Evolutionary conservation across 2,329 filamentous ascomycete species (phyloP).

Genomic region (Alternaria solani): DNA sequence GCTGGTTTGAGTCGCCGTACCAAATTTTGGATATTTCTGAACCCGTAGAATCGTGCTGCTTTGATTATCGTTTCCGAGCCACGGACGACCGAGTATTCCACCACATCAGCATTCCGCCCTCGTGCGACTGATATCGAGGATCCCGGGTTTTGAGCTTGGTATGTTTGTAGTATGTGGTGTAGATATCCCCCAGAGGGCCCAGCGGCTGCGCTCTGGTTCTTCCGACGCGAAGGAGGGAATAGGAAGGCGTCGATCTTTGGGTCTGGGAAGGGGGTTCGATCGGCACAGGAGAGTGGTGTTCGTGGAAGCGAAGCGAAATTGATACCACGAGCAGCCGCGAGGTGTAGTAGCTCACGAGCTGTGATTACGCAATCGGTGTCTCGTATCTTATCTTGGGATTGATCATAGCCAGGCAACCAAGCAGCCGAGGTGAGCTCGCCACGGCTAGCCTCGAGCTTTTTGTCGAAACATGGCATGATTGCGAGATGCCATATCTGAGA

Average conservation of each 20-base stretch:
- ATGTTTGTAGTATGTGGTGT: conserved; percentile 80
- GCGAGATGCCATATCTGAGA: conserved; percentile 92
- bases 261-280: conserved; percentile 74
- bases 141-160: conserved; percentile 74
- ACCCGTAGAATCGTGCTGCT: conserved; percentile 88
- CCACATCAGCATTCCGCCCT: conserved; percentile 89
- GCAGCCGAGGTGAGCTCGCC: conserved; percentile 85
- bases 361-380: conserved; percentile 99
- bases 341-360: conserved; percentile 89
- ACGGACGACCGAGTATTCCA: conserved; percentile 78
- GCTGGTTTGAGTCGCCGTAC: conserved; percentile 90
- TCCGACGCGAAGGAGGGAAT: conserved; percentile 61
- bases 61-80: conserved; percentile 49
- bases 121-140: conserved; percentile 74
- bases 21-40: conserved; percentile 97
- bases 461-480: conserved; percentile 98
- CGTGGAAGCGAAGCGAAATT: conserved; percentile 77
- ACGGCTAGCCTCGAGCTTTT: conserved; percentile 95
- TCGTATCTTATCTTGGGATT: conserved; percentile 60
- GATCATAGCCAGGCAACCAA: conserved; percentile 62
- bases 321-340: conserved; percentile 81
- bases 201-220: conserved; percentile 61
- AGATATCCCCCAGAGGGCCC: conserved; percentile 91
- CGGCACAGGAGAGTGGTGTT: conserved; percentile 58
- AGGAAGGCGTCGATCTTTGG: conserved; percentile 74